Conservation (phyloP, 352 stramenopile genomes). For the Pythium sukuiense region DNA sequence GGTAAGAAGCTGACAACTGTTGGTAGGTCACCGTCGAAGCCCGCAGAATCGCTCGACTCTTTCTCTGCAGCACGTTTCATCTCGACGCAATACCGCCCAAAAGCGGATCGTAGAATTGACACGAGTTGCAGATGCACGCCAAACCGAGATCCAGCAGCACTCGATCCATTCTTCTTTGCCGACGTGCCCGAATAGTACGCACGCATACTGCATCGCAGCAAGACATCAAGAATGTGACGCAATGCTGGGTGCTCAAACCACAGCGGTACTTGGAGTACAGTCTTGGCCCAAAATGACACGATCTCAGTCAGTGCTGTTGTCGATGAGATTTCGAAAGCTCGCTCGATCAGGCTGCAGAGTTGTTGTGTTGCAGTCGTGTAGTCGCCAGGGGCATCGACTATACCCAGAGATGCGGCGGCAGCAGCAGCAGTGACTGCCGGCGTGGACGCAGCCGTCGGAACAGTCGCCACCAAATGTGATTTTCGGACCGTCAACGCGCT, state of each 20-base stretch:
- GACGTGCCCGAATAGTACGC: slow-evolving; percentile 25
- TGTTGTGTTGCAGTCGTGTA: slow-evolving; percentile 56
- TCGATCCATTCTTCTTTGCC: slow-evolving; percentile 14
- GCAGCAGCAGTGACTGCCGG: slow-evolving; percentile 32
- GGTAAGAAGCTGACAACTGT: slow-evolving; percentile 72
- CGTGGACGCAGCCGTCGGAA: slow-evolving; percentile 24
- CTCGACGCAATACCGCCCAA: slow-evolving; percentile 16
- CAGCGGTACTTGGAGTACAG: slow-evolving; percentile 68
- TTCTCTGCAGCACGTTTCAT: slow-evolving; percentile 19
- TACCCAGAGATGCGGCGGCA: slow-evolving; percentile 43
- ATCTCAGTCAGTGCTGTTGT: slow-evolving; percentile 37
- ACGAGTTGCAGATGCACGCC: slow-evolving; percentile 24
- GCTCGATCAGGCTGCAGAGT: slow-evolving; percentile 53
- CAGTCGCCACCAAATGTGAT: slow-evolving; percentile 29
- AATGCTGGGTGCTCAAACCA: slow-evolving; percentile 79
- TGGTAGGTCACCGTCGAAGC: slow-evolving; percentile 29
- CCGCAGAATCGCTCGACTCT: slow-evolving; percentile 26
- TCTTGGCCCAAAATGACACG: slow-evolving; percentile 61
- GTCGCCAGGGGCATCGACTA: slow-evolving; percentile 42
- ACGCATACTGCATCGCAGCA: slow-evolving; percentile 68
- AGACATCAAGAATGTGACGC: slow-evolving; percentile 63
- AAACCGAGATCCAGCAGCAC: slow-evolving; percentile 2
- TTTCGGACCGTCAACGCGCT: slow-evolving; percentile 32
- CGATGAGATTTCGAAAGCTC: slow-evolving; percentile 61
- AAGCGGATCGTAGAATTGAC: slow-evolving; percentile 18